Conservation (phyloP, 2,329 filamentous ascomycete genomes). For the Neofusicoccum parvum region DNA sequence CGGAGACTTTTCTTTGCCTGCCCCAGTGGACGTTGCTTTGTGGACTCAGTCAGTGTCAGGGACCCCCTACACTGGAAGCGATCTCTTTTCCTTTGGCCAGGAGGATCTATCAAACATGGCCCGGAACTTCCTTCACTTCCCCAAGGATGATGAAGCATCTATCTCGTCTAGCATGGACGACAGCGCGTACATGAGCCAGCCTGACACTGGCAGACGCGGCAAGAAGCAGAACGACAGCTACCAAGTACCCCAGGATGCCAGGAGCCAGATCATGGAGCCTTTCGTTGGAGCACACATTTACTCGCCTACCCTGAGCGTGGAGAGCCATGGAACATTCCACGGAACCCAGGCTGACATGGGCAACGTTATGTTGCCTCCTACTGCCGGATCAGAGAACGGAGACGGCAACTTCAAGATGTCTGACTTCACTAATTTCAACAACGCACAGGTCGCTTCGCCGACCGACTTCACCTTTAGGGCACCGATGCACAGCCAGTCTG, state of each 20-base stretch:
- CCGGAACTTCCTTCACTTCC: conserved; percentile 33
- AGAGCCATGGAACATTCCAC: conserved; percentile 36
- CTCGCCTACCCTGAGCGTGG: conserved; percentile 41
- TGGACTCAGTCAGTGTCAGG: conserved; percentile 44
- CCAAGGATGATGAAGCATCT: conserved; percentile 40
- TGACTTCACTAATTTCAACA: conserved; percentile 40
- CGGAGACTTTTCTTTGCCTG: conserved; percentile 36
- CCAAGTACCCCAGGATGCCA: conserved; percentile 33
- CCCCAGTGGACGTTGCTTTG: conserved; percentile 41
- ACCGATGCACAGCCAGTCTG: conserved; percentile 27
- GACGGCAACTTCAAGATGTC: conserved; percentile 31
- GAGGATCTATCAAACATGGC: conserved; percentile 39
- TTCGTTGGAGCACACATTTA: conserved; percentile 36
- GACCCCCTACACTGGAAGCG: conserved; percentile 35
- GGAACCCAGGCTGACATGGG: conserved; percentile 36
- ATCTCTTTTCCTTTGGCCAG: conserved; percentile 34
- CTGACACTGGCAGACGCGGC: conserved; percentile 38
- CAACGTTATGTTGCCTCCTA: conserved; percentile 35
- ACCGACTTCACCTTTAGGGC: conserved; percentile 17
- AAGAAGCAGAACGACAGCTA: conserved; percentile 6
- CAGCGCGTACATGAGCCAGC: conserved; percentile 45
- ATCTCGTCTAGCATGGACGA: conserved; percentile 44
- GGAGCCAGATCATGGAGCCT: conserved; percentile 32
- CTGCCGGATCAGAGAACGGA: conserved; percentile 35
- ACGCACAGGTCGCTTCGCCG: conserved; percentile 38